Conservation (phyloP, 179 eudicot genomes). For the Nepenthes alata region DNA sequence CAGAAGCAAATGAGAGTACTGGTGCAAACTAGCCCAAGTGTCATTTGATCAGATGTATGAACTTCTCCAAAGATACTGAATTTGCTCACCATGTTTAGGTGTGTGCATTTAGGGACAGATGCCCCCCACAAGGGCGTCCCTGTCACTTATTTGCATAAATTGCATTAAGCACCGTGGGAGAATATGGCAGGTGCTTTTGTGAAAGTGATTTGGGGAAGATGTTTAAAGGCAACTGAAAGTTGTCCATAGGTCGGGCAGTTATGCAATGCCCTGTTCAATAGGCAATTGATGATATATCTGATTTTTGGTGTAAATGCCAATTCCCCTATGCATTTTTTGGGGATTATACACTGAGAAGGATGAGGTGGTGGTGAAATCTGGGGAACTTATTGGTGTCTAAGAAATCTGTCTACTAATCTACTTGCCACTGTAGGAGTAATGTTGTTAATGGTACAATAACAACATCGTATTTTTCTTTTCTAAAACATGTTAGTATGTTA, state of each 20-base stretch:
- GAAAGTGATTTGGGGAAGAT: constrained; percentile 29
- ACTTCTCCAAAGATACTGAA: background rate
- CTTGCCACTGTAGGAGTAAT: constrained; percentile 79
- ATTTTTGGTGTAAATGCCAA: constrained; percentile 1
- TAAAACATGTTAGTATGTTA: background rate
- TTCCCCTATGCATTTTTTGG: constrained; percentile 18
- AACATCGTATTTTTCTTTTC: constrained; percentile 1
- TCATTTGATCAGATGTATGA: constrained; percentile 82
- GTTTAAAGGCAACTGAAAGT: constrained; percentile 2
- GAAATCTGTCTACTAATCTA: constrained; percentile 51
- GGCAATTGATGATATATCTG: background rate
- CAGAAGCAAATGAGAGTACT: constrained; percentile 49
- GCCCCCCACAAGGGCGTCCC: too few relatives aligned
- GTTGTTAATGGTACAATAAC: constrained; percentile 45
- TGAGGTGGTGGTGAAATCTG: constrained; percentile 59
- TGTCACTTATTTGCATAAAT: too few relatives aligned
- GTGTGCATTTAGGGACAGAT: background rate
- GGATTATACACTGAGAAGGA: constrained; percentile 73
- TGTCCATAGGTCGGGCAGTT: too few relatives aligned
- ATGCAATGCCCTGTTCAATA: background rate
- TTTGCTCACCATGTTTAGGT: background rate
- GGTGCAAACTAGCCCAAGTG: constrained; percentile 48
- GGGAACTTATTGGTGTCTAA: constrained; percentile 63
- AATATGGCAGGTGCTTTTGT: too few relatives aligned
- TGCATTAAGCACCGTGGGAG: too few relatives aligned